Evolutionary conservation across 306 rosid species (phyloP).

Genomic region (Fagus sylvatica): DNA sequence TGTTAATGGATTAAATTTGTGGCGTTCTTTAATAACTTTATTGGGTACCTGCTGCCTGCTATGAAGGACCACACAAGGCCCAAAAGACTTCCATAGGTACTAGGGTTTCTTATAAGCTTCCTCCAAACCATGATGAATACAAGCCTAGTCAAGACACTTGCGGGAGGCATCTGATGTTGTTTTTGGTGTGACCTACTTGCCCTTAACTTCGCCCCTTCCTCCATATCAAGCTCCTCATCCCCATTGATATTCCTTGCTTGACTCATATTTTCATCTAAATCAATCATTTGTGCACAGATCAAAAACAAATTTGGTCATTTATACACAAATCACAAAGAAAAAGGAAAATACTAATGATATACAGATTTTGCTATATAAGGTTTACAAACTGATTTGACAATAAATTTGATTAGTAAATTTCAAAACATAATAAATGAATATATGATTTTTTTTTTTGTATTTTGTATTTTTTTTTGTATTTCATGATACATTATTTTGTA

Average conservation of each 20-base stretch:
- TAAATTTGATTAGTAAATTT: too few species aligned
- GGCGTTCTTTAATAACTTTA: too few species aligned
- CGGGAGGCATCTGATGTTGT: conserved; percentile 79
- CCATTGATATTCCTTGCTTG: conserved; percentile 50
- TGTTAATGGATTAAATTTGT: too few species aligned
- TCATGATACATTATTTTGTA: too few species aligned
- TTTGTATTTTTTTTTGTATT: too few species aligned
- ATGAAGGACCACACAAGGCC: conserved; percentile 82
- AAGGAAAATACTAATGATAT: too few species aligned
- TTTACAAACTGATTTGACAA: too few species aligned
- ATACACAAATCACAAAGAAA: too few species aligned
- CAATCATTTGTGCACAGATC: conserved; percentile 39
- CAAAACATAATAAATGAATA: too few species aligned
- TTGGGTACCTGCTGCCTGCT: conserved; percentile 59
- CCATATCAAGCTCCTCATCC: conserved; percentile 39
- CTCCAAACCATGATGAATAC: conserved; percentile 93
- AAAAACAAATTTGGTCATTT: too few species aligned
- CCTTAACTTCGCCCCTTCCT: conserved; percentile 52
- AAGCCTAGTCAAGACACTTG: conserved; percentile 83
- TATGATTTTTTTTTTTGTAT: too few species aligned
- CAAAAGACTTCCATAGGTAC: conserved; percentile 72
- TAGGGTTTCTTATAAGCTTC: conserved; percentile 88
- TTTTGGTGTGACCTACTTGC: conserved; percentile 55
- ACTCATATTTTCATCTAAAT: conserved; percentile 55
- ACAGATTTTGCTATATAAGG: too few species aligned